Evolutionary conservation across 257 asterid genomes (phyloP).

Genomic region (Cynanchum wilfordii): DNA sequence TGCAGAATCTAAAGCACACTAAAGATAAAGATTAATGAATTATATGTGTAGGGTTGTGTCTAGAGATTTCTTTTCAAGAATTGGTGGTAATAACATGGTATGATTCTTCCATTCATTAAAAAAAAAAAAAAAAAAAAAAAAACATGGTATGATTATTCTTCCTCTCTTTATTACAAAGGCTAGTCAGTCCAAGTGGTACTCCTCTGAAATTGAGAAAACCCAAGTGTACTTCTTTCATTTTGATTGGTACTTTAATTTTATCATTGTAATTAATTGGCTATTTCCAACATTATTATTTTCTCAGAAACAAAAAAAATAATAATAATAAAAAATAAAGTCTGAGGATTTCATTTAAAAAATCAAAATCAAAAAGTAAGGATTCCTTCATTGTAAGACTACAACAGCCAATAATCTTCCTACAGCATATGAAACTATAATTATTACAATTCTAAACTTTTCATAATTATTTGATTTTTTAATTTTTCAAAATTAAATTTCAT

Average conservation of each 20-base stretch:
- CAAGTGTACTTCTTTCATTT: neutral
- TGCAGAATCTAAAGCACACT: too few relatives aligned
- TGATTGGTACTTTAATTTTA: neutral
- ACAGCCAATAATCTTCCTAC: neutral
- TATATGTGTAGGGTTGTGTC: too few relatives aligned
- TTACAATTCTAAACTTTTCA: neutral
- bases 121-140: too few relatives aligned
- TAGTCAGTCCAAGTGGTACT: neutral
- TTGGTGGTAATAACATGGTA: too few relatives aligned
- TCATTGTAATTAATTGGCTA: neutral
- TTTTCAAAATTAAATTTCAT: neutral
- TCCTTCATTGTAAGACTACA: conserved; percentile 12
- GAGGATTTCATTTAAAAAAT: neutral
- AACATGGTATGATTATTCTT: neutral
- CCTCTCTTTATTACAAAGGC: neutral
- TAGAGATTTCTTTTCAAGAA: too few relatives aligned
- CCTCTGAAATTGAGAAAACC: neutral
- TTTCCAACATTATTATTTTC: neutral
- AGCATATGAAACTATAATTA: neutral
- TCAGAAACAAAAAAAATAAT: neutral
- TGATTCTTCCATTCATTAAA: too few relatives aligned
- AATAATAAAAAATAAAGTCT: too few relatives aligned
- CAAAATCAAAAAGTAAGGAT: conserved; percentile 1
- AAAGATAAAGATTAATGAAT: too few relatives aligned
- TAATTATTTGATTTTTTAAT: neutral